Evolutionary conservation across 345 rosid species (phyloP), one percentile per base, ranked within the genome.

Genomic region (Ricinus communis): DNA sequence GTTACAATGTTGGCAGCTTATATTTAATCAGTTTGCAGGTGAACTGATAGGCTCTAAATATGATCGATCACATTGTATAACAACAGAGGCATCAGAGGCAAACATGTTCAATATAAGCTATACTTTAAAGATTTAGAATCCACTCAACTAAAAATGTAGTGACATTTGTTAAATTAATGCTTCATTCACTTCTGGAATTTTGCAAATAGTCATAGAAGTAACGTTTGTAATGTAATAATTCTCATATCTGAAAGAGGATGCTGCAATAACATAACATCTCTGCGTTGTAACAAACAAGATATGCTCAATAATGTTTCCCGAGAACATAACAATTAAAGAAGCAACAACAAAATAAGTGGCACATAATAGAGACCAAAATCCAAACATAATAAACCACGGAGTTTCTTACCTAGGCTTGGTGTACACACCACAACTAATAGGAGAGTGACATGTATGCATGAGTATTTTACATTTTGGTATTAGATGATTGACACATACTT

Each of bases 321-420:
- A 49, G 21, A 9, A 31, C 33, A 27, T 13, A 46, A 38, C 28
- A 30, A 19, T 22, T n/a, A 30, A 30, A 51, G 3, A 3, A 18
- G 2, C 47, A 36, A 18, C 16, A 22, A 4, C 21, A 8, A 31
- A 65, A 65, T 30, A 49, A 5, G 24, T 30, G 36, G 19, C 21
- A 28, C 13, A 75, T 24, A 62, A 70, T 15, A 69, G 16, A 47
- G 49, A 19, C 12, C 72, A 30, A 66, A 24, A 52, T 54, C 28
- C 36, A 41, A 65, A 62, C 7, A 56, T 28, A 36, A 14, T 36
- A 21, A 28, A 69, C 8, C 45, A 49, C 33, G 27, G 13, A n/a
- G n/a, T n/a, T n/a, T n/a, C n/a, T n/a, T n/a, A n/a, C n/a, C n/a
- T n/a, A n/a, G n/a, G n/a, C n/a, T n/a, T n/a, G n/a, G n/a, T n/a